Evolutionary conservation across 805 yeast genomes (phyloP), one percentile per base, ranked within the genome.

Genomic region (Lipomyces yamanashiensis): DNA sequence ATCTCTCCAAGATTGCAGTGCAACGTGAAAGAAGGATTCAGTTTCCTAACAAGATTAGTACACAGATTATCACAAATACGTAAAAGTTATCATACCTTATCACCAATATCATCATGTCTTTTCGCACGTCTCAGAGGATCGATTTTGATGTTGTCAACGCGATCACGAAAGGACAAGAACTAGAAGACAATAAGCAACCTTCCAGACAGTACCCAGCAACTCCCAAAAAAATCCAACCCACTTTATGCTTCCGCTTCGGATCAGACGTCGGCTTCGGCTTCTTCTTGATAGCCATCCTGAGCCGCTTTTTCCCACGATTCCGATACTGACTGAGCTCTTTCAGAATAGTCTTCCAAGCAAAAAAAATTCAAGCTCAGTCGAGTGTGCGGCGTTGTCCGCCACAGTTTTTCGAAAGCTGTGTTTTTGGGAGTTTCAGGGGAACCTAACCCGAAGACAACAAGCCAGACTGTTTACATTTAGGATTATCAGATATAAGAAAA

Each of bases 1-100:
- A 72, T 95, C 98, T 62, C 80, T 83, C 97, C 98, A 93, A 70
- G 90, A 91, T 53, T 88, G 87, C 64, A 89, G 79, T 0, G 96
- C 86, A 12, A 95, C 83, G 36, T 88, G 76, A 70, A 92, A 90
- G 75, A 89, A 92, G 1, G 97, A 91, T 1, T 62, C 68, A 12
- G 68, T 64, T 12, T 62, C 58, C 68, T 64, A n/a, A 17, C 12
- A 33, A 43, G 17, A 28, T 10, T 23, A 12, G 17, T 12, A n/a
- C 28, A 37, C 7, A 8, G 5, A 7, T 7, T 44, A 54, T 36
- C 10, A 2, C 54, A 7, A 17, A 59, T 13, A 21, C 44, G 33
- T 19, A 21, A 17, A n/a, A 33, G 15, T 17, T 17, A 19, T 43
- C 23, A n/a, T 50, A 67, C 64, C 34, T 61, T 58, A 10, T 56